These are phyloP conservation scores for Penicillium hesseltinei DNA, from an alignment of 2,329 filamentous ascomycete species.

Conservation along the genomic window DNA sequence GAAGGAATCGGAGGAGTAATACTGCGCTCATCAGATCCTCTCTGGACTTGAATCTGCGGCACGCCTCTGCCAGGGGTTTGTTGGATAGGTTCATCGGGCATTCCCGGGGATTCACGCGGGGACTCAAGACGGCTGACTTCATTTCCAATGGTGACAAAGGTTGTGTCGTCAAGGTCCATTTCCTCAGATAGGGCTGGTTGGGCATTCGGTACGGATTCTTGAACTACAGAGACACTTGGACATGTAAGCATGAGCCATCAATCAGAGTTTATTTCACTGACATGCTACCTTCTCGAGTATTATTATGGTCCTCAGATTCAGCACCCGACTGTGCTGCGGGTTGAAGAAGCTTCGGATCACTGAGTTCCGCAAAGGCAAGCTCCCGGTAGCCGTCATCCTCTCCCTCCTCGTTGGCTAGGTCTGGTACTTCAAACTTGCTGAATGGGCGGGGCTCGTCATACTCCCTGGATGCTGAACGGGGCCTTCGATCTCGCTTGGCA, in stretches of 20 bases:
- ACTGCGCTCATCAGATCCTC: slow-evolving; percentile 15
- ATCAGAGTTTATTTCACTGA: slow-evolving; percentile 39
- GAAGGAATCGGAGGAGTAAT: slow-evolving; percentile 19
- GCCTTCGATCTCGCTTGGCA: slow-evolving; percentile 65
- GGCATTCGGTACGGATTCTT: slow-evolving; percentile 25
- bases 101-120: slow-evolving; percentile 8
- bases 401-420: slow-evolving; percentile 56
- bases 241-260: slow-evolving; percentile 28
- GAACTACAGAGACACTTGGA: slow-evolving; percentile 30
- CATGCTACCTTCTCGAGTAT: slow-evolving; percentile 36
- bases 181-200: slow-evolving; percentile 1
- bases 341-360: slow-evolving; percentile 65
- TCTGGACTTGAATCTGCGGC: slow-evolving; percentile 8
- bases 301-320: slow-evolving; percentile 19
- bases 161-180: slow-evolving; percentile 20
- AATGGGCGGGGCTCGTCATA: slow-evolving; percentile 71
- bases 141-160: slow-evolving; percentile 21
- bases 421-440: slow-evolving; percentile 72
- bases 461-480: slow-evolving; percentile 56
- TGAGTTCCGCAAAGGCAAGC: slow-evolving; percentile 61
- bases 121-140: slow-evolving; percentile 10
- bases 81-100: slow-evolving; percentile 11
- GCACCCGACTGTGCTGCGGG: slow-evolving; percentile 31
- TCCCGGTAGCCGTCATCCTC: slow-evolving; percentile 62
- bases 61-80: slow-evolving; percentile 13